Evolutionary conservation across 345 rosid genomes (phyloP).

Genomic region (Bruguiera sexangula): DNA sequence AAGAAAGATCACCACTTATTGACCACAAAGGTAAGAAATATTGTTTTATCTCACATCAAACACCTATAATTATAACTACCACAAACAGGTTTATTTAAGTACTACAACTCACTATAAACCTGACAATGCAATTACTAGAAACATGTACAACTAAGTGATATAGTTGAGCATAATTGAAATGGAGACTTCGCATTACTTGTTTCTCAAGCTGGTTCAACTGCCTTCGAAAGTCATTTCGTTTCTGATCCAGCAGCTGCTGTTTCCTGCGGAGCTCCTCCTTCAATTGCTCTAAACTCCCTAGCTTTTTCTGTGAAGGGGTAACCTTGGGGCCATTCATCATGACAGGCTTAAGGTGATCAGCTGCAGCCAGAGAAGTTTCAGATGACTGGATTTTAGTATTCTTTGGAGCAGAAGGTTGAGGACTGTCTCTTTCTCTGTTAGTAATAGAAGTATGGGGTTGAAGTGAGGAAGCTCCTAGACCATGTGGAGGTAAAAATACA

Average conservation of each 20-base stretch:
- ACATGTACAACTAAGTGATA: background rate
- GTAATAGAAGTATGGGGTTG: conserved; percentile 33
- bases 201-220: conserved; percentile 67
- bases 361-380: conserved; percentile 39
- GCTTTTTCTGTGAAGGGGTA: conserved; percentile 68
- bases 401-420: conserved; percentile 38
- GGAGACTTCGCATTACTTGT: conserved; percentile 40
- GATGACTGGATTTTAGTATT: conserved; percentile 30
- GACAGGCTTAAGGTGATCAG: conserved; percentile 47
- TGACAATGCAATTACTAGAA: no score
- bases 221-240: conserved; percentile 70
- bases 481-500: conserved; percentile 36
- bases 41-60: no score
- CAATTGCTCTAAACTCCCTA: conserved; percentile 67
- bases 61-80: no score
- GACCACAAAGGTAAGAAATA: no score
- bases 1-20: no score
- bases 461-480: conserved; percentile 35
- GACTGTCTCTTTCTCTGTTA: conserved; percentile 52
- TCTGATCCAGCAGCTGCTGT: conserved; percentile 87
- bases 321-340: conserved; percentile 49
- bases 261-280: conserved; percentile 85
- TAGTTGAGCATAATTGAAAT: background rate
- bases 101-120: no score
- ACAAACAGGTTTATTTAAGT: no score